These are phyloP conservation scores for Alectoria sarmentosa DNA, from an alignment of 495 filamentous ascomycete genomes.

Conservation along the genomic window DNA sequence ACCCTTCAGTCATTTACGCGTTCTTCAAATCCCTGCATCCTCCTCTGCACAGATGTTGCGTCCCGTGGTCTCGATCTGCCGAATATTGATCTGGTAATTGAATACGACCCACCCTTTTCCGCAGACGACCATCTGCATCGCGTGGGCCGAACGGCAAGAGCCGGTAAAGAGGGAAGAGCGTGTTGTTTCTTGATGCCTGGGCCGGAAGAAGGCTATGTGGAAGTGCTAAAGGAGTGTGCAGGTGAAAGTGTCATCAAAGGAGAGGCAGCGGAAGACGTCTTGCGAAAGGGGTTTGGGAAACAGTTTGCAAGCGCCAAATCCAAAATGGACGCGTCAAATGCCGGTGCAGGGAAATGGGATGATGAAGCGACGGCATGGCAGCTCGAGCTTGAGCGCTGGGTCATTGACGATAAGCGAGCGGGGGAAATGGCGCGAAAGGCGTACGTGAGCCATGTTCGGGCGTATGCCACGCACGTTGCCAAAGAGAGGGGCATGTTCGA, in stretches of 20 bases:
- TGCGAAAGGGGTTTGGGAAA: constrained; percentile 52
- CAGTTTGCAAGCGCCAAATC: constrained; percentile 34
- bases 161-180: constrained; percentile 82
- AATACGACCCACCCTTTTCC: constrained; percentile 91
- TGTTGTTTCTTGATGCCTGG: constrained; percentile 86
- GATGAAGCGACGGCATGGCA: constrained; percentile 70
- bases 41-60: constrained; percentile 92
- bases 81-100: constrained; percentile 86
- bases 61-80: constrained; percentile 91
- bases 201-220: constrained; percentile 81
- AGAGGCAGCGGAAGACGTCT: constrained; percentile 51
- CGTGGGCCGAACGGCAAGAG: constrained; percentile 88
- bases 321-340: constrained; percentile 27
- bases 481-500: constrained; percentile 80
- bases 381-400: constrained; percentile 65
- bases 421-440: constrained; percentile 71
- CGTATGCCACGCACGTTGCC: constrained; percentile 88
- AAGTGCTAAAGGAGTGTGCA: constrained; percentile 55
- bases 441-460: constrained; percentile 85
- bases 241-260: constrained; percentile 49
- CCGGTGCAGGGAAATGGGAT: constrained; percentile 52
- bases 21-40: constrained; percentile 57
- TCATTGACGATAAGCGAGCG: constrained; percentile 49
- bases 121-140: constrained; percentile 88
- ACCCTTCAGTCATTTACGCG: constrained; percentile 71